A percentile compares a stretch with the other conserved stretches of the same genome.
These are phyloP conservation scores for Syzygium aromaticum DNA, from an alignment of 345 rosid genomes.

Conservation along the genomic window DNA sequence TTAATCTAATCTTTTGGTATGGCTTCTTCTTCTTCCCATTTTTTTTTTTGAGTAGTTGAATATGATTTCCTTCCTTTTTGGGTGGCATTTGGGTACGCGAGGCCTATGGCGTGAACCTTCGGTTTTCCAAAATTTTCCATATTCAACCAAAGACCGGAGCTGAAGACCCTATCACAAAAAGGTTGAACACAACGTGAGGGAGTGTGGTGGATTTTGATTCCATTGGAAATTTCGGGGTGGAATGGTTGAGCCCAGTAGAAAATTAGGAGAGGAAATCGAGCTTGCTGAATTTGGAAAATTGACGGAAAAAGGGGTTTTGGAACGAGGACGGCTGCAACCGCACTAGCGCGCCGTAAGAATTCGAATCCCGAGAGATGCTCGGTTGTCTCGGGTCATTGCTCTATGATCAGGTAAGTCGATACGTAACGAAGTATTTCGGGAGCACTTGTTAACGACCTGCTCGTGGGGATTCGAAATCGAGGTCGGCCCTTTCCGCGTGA, in stretches of 20 bases:
- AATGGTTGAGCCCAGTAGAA: not conserved
- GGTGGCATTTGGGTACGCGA: not conserved
- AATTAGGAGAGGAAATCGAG: not conserved
- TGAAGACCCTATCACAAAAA: not conserved
- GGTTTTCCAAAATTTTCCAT: not conserved
- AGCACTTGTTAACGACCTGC: not conserved
- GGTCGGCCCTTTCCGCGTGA: not conserved
- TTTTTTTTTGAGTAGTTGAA: not conserved
- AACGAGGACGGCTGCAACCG: no score
- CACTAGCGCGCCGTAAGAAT: no score
- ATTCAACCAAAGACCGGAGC: not conserved
- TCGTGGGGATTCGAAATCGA: not conserved
- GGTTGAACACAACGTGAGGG: not conserved
- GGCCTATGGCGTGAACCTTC: not conserved
- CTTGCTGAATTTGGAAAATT: not conserved
- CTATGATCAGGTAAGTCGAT: not conserved
- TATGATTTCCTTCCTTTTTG: not conserved
- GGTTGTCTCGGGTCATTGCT: fast-evolving
- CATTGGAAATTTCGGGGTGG: not conserved
- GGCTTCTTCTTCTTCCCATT: not conserved
- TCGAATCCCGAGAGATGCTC: fast-evolving
- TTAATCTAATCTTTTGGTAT: not conserved
- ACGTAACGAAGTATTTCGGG: not conserved
- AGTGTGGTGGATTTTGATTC: not conserved
- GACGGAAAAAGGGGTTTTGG: not conserved